phyloP scores from a whole-genome alignment of 352 stramenopile genomes.

The Globisporangium emineosum region DNA sequence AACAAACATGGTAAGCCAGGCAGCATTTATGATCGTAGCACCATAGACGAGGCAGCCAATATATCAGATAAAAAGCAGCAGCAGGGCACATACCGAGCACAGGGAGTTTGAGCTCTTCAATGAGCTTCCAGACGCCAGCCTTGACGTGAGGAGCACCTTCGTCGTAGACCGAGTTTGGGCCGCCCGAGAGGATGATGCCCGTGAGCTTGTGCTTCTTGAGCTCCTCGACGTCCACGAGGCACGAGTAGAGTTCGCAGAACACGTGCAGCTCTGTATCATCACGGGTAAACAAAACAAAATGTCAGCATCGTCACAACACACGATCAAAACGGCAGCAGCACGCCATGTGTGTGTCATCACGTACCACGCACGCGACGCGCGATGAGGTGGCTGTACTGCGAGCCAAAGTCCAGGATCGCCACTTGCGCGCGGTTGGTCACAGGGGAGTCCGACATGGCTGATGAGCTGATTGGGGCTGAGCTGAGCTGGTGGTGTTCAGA shows the following conservation, averaged over 20 bases:
- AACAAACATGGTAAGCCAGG: slow-evolving; percentile 5
- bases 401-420: slow-evolving; percentile 99
- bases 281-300: slow-evolving; percentile 16
- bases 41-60: slow-evolving; percentile 4
- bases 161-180: slow-evolving; percentile 97
- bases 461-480: slow-evolving; percentile 12
- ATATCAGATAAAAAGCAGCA: slow-evolving; percentile 5
- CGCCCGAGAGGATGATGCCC: slow-evolving; percentile 98
- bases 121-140: slow-evolving; percentile 94
- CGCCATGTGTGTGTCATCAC: neutral
- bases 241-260: slow-evolving; percentile 99
- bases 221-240: slow-evolving; percentile 92
- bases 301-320: neutral
- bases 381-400: slow-evolving; percentile 99
- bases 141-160: slow-evolving; percentile 93
- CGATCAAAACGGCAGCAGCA: neutral
- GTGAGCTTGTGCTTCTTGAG: slow-evolving; percentile 92
- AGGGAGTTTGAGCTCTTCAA: slow-evolving; percentile 94
- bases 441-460: slow-evolving; percentile 66
- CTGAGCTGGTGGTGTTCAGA: slow-evolving; percentile 3
- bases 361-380: slow-evolving; percentile 93
- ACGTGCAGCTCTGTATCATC: slow-evolving; percentile 91
- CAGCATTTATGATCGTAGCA: slow-evolving; percentile 5
- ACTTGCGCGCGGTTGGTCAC: slow-evolving; percentile 94
- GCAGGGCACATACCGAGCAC: slow-evolving; percentile 76